Base-by-base conservation (phyloP, 768 basidiomycete genomes). In the Stropharia rugosoannulata region DNA sequence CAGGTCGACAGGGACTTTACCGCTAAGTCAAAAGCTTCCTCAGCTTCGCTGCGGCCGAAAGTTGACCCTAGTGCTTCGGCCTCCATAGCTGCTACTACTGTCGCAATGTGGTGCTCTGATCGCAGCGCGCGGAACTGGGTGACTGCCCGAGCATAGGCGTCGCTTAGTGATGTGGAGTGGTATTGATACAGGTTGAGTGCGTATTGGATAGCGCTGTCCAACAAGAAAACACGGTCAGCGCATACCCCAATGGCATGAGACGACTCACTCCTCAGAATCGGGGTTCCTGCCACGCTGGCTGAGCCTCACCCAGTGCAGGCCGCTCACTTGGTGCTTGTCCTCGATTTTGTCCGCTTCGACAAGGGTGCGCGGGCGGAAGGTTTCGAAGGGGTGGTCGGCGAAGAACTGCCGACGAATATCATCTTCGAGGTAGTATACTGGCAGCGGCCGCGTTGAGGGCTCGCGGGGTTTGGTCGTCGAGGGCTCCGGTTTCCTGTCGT, bases 321-420 rank as follows among this genome's bases (percentile, higher is more conserved):
- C 93, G 35, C 66, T 70, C 2, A 89, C 65, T 13, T 79, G 77
- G 63, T 88, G 83, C 41, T 80, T 75, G 16, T 77, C 73, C 64
- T 81, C 77, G 48, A 91, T 76, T 15, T 68, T 69, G 16, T 75
- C 83, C 13, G 78, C 79, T 72, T 99, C 97, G 0, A 91, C 83
- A 49, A 99, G 68, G 10, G 82, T 85, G 8, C 78, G 77, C 1
- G 93, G 85, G 41, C 95, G 80, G 71, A 95, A 90, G 1, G 93
- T 89, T 73, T 99, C 95, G 66, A 97, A 97, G 6, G 97, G 95
- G 68, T 97, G 95, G 75, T 99, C 97, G 40, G 79, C 77, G 77
- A 95, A 98, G 79, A 99, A 98, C 68, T 92, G 91, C 52, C 84
- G 79, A 36, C 97, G 85, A 55, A 98, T 75, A 58, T 82, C 78